Conservation (phyloP, 148 eudicot genomes). For the Rhododendron simsii region DNA sequence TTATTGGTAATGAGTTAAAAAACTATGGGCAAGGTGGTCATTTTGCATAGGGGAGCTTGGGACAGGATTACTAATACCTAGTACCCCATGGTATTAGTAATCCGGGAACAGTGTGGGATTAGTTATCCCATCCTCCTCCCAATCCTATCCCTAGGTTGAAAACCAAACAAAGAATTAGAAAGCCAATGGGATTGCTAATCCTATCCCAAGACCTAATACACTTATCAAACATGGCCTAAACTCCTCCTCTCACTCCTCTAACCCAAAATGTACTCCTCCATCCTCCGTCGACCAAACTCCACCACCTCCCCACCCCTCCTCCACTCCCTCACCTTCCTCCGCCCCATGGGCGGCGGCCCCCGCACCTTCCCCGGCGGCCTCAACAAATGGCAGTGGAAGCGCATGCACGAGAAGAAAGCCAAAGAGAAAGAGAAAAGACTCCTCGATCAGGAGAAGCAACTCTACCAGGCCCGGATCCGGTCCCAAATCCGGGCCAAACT, state of each 20-base stretch:
- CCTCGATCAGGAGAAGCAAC: slow-evolving; percentile 73
- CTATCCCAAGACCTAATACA: too few species aligned
- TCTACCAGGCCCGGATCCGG: slow-evolving; percentile 77
- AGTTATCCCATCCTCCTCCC: too few species aligned
- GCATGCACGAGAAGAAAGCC: slow-evolving; percentile 87
- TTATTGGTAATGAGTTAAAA: too few species aligned
- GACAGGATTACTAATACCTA: too few species aligned
- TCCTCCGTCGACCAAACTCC: slow-evolving; percentile 31
- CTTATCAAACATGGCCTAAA: too few species aligned
- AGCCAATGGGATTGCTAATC: too few species aligned
- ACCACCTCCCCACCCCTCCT: slow-evolving; percentile 11
- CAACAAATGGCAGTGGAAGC: slow-evolving; percentile 94
- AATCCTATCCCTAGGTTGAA: too few species aligned
- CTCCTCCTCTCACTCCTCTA: not conserved
- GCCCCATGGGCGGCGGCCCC: slow-evolving; percentile 87
- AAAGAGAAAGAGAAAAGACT: slow-evolving; percentile 69
- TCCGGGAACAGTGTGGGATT: too few species aligned
- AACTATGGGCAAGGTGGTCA: too few species aligned
- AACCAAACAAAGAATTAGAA: too few species aligned
- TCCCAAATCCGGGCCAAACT: slow-evolving; percentile 61
- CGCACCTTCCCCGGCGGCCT: slow-evolving; percentile 90
- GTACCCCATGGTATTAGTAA: too few species aligned
- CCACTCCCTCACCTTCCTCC: slow-evolving; percentile 36
- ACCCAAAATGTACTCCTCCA: slow-evolving; percentile 24
- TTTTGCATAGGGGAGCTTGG: too few species aligned